Percentiles rank a stretch among this genome's conserved stretches.
These are phyloP conservation scores for Grammothele lineata DNA, from an alignment of 768 basidiomycete genomes.

Conservation along the genomic window DNA sequence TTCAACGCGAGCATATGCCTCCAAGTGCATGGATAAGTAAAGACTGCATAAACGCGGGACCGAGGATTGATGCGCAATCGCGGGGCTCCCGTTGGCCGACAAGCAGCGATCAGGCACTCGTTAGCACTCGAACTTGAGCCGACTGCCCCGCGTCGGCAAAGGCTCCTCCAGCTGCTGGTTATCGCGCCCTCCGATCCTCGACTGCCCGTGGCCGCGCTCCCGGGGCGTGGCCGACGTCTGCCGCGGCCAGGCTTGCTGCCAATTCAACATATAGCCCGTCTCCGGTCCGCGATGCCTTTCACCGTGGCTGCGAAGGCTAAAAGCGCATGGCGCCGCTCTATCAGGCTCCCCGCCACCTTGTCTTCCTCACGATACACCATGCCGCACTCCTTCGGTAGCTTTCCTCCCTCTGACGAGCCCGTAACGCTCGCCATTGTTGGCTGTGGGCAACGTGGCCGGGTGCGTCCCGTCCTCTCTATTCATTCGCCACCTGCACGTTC, in stretches of 20 bases:
- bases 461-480: conserved; percentile 25
- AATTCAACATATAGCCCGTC: too few relatives aligned
- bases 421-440: conserved; percentile 77
- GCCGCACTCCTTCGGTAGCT: conserved; percentile 18
- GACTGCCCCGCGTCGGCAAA: too few relatives aligned
- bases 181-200: too few relatives aligned
- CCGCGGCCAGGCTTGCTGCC: too few relatives aligned
- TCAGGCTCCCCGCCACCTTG: conserved; percentile 3
- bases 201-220: too few relatives aligned
- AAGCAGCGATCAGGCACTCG: conserved; percentile 11
- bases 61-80: conserved; percentile 7
- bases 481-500: neutral
- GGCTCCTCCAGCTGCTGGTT: too few relatives aligned
- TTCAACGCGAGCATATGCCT: too few relatives aligned
- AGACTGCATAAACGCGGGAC: too few relatives aligned
- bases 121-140: too few relatives aligned
- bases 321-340: conserved; percentile 15
- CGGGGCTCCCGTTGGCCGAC: conserved; percentile 5
- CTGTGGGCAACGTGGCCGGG: conserved; percentile 80
- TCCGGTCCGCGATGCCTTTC: conserved; percentile 8
- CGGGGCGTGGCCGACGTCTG: too few relatives aligned
- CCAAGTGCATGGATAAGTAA: too few relatives aligned
- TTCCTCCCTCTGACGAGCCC: conserved; percentile 25
- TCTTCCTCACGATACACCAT: conserved; percentile 16
- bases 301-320: conserved; percentile 10